A percentile compares a stretch with the other conserved stretches of the same genome.
These are phyloP conservation scores for Coemansia linderi DNA, from an alignment of 371 early-diverging fungal species.

Conservation along the genomic window DNA sequence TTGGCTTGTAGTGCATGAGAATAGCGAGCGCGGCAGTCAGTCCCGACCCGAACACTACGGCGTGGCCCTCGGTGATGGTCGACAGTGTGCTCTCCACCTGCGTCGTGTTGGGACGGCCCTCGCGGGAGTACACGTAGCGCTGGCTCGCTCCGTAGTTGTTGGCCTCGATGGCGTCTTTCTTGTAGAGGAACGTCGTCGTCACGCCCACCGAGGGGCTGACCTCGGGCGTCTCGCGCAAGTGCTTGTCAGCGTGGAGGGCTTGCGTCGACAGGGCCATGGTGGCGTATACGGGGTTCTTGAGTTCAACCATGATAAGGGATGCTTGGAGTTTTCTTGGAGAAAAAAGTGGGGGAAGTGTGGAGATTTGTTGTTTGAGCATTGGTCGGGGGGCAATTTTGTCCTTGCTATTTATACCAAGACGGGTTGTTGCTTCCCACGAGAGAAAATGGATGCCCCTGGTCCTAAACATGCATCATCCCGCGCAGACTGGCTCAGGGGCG, in stretches of 20 bases:
- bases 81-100: slow-evolving; percentile 88
- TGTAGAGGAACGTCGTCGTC: slow-evolving; percentile 90
- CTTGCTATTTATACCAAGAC: neutral
- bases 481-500: neutral
- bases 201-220: slow-evolving; percentile 89
- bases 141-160: slow-evolving; percentile 54
- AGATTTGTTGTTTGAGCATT: neutral
- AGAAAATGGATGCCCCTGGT: neutral
- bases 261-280: slow-evolving; percentile 27
- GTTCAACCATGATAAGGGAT: slow-evolving; percentile 35
- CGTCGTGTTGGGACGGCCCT: slow-evolving; percentile 83
- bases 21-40: slow-evolving; percentile 89
- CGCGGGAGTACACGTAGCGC: slow-evolving; percentile 73
- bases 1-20: slow-evolving; percentile 65
- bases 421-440: neutral
- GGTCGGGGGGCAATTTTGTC: neutral
- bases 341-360: neutral
- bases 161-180: slow-evolving; percentile 70
- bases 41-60: slow-evolving; percentile 89
- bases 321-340: neutral
- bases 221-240: slow-evolving; percentile 68
- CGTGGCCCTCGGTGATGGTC: slow-evolving; percentile 80
- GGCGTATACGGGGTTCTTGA: slow-evolving; percentile 47
- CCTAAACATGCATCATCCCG: slow-evolving; percentile 3
- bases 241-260: slow-evolving; percentile 45